Evolutionary conservation across 2,329 filamentous ascomycete genomes (phyloP), one percentile per base, ranked within the genome.

Genomic region (Scortechinia acanthostroma): DNA sequence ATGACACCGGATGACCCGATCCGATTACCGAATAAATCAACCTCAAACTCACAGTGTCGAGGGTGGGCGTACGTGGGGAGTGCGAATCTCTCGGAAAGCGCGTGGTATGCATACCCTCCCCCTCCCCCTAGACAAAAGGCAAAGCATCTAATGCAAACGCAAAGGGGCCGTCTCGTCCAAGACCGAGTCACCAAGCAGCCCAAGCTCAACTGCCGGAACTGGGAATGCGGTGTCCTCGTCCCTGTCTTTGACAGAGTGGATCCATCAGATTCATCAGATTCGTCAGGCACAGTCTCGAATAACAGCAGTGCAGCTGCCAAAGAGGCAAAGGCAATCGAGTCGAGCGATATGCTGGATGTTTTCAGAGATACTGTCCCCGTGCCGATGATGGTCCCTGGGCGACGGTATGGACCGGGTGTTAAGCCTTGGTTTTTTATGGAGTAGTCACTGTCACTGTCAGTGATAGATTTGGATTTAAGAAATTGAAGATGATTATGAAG

Each of bases 161-260:
- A 30, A 13, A 88, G 86, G 91, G 93, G 91, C 19, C 81, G 81
- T 42, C 64, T 95, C 22, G 77, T 83, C 45, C 81, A 82, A 55
- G 84, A 94, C 54, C 80, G 75, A 52, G 64, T 60, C 4, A 84
- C 78, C 2, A 30, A 30, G n/a, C 25, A 76, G 49, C 77, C 80
- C 13, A 95, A 89, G 61, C 71, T 97, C 50, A 90, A 77, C 50
- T 90, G 86, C 61, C 81, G 87, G 45, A 98, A 97, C 61, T 97
- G 91, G 91, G 93, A 97, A 65, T 95, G 90, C 57, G 93, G 93
- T 25, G 87, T 98, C 1, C 54, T 97, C 20, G 60, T 96, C 33
- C 80, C 83, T 6, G 69, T 86, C 20, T 54, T 51, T 37, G 46
- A 56, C 44, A 30, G n/a, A 10, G n/a, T 10, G n/a, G n/a, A 30